Percentiles rank a stretch among this genome's conserved stretches.
These are phyloP conservation scores for Phytophthora gonapodyides DNA, from an alignment of 352 stramenopile species.

Conservation along the genomic window DNA sequence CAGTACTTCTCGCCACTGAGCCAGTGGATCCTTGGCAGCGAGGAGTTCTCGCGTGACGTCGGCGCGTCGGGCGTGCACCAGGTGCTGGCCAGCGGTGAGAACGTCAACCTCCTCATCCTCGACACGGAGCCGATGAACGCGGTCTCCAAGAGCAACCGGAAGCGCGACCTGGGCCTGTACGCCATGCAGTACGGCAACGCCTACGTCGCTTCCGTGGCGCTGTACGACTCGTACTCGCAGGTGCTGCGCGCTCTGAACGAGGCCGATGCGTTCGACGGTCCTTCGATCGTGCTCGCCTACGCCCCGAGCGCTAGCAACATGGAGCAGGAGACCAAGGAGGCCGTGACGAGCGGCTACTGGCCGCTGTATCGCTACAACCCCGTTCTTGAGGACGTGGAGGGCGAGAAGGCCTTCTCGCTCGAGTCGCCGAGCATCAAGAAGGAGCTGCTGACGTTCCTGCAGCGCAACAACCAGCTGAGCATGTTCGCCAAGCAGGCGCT, in stretches of 20 bases:
- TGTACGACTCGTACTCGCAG: constrained; percentile 90
- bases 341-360: constrained; percentile 90
- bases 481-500: constrained; percentile 85
- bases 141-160: constrained; percentile 73
- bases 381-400: constrained; percentile 68
- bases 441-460: constrained; percentile 88
- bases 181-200: constrained; percentile 95
- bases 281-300: constrained; percentile 92
- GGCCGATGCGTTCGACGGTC: constrained; percentile 88
- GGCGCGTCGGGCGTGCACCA: constrained; percentile 75
- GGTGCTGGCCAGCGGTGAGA: constrained; percentile 72
- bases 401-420: constrained; percentile 89
- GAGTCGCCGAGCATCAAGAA: constrained; percentile 93
- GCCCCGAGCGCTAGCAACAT: constrained; percentile 81
- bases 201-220: constrained; percentile 91
- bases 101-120: constrained; percentile 78
- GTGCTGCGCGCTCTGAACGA: constrained; percentile 91
- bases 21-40: constrained; percentile 82
- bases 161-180: constrained; percentile 92
- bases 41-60: constrained; percentile 76
- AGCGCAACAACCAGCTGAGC: constrained; percentile 91
- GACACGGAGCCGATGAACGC: constrained; percentile 77
- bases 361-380: constrained; percentile 94
- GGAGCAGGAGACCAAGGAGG: constrained; percentile 89
- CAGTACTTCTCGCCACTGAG: constrained; percentile 69